Percentiles rank a stretch among this genome's conserved stretches.
These are phyloP conservation scores for Fomitopsis betulina DNA, from an alignment of 1,284 basidiomycete genomes.

Conservation along the genomic window DNA sequence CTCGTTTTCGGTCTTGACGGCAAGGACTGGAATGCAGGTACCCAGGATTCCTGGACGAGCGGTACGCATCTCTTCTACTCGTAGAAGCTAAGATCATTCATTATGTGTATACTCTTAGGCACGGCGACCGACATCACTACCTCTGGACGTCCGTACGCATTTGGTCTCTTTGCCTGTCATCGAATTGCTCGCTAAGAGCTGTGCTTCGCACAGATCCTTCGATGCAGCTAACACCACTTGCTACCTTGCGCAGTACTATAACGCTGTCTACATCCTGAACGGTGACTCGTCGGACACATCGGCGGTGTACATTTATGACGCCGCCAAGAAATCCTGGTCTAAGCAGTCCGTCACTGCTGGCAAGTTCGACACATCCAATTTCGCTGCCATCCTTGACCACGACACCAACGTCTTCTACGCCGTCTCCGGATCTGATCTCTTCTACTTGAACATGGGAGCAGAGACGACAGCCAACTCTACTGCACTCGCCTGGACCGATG, in stretches of 20 bases:
- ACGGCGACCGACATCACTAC: not conserved
- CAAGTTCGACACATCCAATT: conserved; percentile 51
- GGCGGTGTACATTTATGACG: conserved; percentile 67
- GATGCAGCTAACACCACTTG: conserved; percentile 63
- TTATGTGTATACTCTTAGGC: not conserved
- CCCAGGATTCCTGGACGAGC: conserved; percentile 57
- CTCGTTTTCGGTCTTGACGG: conserved; percentile 69
- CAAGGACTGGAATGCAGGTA: conserved; percentile 71
- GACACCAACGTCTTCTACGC: conserved; percentile 85
- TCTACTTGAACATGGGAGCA: conserved; percentile 60
- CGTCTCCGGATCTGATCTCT: conserved; percentile 56
- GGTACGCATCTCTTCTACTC: conserved; percentile 32
- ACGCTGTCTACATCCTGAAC: conserved; percentile 77
- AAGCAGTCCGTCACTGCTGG: conserved; percentile 49
- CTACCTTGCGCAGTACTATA: conserved; percentile 71
- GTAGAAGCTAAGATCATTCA: not conserved
- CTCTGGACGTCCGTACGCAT: conserved; percentile 33
- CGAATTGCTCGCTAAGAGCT: not conserved
- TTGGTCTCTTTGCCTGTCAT: not conserved
- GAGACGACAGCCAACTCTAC: conserved; percentile 55
- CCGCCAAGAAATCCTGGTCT: conserved; percentile 58
- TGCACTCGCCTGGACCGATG: conserved; percentile 58
- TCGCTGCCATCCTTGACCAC: conserved; percentile 75
- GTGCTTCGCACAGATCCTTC: conserved; percentile 50
- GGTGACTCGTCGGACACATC: conserved; percentile 65